Evolutionary conservation across 345 rosid genomes (phyloP), one percentile per base, ranked within the genome.

Genomic region (Rubroshorea leprosula): DNA sequence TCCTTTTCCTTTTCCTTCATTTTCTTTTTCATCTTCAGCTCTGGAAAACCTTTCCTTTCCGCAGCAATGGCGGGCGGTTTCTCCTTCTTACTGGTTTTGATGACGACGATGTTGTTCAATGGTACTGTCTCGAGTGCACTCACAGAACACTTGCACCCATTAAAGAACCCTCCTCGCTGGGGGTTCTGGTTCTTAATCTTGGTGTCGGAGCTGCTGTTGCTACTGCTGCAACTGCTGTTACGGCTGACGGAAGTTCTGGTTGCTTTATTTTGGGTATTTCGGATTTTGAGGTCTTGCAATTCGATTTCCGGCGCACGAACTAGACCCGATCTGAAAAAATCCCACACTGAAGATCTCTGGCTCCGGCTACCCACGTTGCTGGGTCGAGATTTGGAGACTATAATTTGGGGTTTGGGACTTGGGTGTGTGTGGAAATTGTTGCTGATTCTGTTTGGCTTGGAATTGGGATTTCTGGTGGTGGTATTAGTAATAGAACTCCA

Each of bases 241-340:
- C 84, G 81, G 23, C 86, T 90, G 20, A 77, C 81, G 1, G 81
- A 67, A 2, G 68, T 65, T 56, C 67, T 68, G 31, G 69, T 81
- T 25, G 31, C 54, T 15, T 29, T 74, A 3, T 49, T 65, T 16
- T 59, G 61, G 22, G 29, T 52, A 57, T 57, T 67, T 19, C 92
- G 78, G 13, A 57, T 54, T 47, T 74, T 85, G 46, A 73, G 68
- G 57, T 74, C 80, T 41, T 76, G 73, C 19, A 81, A 60, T 47
- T 89, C 89, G 27, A 93, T 85, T 53, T 82, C 97, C 10, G 99
- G 99, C 0, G 85, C 71, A 5, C 87, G 87, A 53, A 89, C 87
- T 61, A 87, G 59, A 6, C 99, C 90, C 7, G 80, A 49, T 51
- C 85, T 54, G 49, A 93, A 70, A 41, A 85, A 70, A 18, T 82